phyloP scores from a whole-genome alignment of 2,329 filamentous ascomycete species.

The Penicillium sp. region DNA sequence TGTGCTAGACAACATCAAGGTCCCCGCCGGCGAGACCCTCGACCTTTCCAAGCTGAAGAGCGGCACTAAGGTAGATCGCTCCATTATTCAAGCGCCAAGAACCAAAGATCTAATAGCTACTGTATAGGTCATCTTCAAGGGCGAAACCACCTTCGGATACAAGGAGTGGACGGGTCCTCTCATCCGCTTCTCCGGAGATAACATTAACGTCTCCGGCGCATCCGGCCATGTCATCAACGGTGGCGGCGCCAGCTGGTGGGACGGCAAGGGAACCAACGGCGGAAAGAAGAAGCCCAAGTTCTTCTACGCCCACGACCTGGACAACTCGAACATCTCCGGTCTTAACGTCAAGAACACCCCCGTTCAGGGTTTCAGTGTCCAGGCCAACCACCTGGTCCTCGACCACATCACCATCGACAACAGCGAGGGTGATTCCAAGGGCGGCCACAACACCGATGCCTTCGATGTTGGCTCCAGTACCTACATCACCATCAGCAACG shows the following conservation, averaged over 20 bases:
- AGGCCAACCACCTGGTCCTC: slow-evolving; percentile 54
- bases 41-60: slow-evolving; percentile 56
- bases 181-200: slow-evolving; percentile 57
- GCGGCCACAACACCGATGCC: slow-evolving; percentile 56
- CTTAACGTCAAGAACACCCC: slow-evolving; percentile 41
- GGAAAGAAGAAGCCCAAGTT: slow-evolving; percentile 67
- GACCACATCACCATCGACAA: slow-evolving; percentile 58
- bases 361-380: slow-evolving; percentile 40
- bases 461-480: slow-evolving; percentile 43
- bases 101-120: background rate
- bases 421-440: slow-evolving; percentile 51
- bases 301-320: slow-evolving; percentile 51
- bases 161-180: slow-evolving; percentile 65
- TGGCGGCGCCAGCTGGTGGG: slow-evolving; percentile 60
- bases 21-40: slow-evolving; percentile 60
- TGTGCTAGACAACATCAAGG: slow-evolving; percentile 53
- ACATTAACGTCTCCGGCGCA: slow-evolving; percentile 55
- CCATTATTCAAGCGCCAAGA: background rate
- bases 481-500: slow-evolving; percentile 52
- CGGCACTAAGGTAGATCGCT: slow-evolving; percentile 48
- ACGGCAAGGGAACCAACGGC: slow-evolving; percentile 59
- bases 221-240: slow-evolving; percentile 56
- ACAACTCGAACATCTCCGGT: slow-evolving; percentile 34
- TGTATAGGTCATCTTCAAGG: slow-evolving; percentile 59
- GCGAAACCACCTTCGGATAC: slow-evolving; percentile 65